Percentiles rank a stretch among this genome's conserved stretches.
phyloP scores from a whole-genome alignment of 2,329 filamentous ascomycete genomes.

The Ophiocordyceps polyrhachis-furcata region DNA sequence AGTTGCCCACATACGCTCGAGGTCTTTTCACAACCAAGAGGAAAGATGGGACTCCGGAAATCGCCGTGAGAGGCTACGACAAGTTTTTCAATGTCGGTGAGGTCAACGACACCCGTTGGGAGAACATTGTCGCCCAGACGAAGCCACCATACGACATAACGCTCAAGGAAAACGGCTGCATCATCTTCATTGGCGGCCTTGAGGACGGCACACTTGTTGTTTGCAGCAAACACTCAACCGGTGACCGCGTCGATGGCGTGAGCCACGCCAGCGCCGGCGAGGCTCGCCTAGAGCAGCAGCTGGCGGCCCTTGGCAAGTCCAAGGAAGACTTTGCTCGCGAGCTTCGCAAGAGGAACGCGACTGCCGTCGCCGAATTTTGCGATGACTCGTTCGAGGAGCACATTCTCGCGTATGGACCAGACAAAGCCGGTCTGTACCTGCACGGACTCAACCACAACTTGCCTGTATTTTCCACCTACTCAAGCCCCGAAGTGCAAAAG shows the following conservation, averaged over 20 bases:
- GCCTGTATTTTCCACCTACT: conserved; percentile 79
- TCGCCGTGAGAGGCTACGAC: conserved; percentile 81
- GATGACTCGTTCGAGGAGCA: conserved; percentile 96
- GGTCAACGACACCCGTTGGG: conserved; percentile 66
- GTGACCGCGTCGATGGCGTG: conserved; percentile 48
- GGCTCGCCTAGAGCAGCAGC: conserved; percentile 61
- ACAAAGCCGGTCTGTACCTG: conserved; percentile 76
- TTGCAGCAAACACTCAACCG: conserved; percentile 98
- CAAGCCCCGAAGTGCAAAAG: conserved; percentile 62
- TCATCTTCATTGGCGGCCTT: conserved; percentile 88
- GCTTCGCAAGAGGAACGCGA: conserved; percentile 67
- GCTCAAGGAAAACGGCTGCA: conserved; percentile 98
- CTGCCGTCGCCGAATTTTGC: conserved; percentile 87
- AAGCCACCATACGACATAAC: conserved; percentile 84
- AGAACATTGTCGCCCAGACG: conserved; percentile 56
- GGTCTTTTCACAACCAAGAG: conserved; percentile 79
- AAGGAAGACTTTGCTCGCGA: conserved; percentile 59
- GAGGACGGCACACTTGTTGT: conserved; percentile 80
- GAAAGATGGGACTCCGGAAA: conserved; percentile 48
- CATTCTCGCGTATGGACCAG: conserved; percentile 70
- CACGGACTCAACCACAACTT: conserved; percentile 93
- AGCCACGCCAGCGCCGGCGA: conserved; percentile 81
- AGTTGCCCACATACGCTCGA: conserved; percentile 80
- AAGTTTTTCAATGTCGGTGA: conserved; percentile 97
- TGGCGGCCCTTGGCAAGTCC: conserved; percentile 59